Percentiles rank a stretch among this genome's conserved stretches.
These are phyloP conservation scores for Gossypium herbaceum DNA, from an alignment of 345 rosid species.

Conservation along the genomic window DNA sequence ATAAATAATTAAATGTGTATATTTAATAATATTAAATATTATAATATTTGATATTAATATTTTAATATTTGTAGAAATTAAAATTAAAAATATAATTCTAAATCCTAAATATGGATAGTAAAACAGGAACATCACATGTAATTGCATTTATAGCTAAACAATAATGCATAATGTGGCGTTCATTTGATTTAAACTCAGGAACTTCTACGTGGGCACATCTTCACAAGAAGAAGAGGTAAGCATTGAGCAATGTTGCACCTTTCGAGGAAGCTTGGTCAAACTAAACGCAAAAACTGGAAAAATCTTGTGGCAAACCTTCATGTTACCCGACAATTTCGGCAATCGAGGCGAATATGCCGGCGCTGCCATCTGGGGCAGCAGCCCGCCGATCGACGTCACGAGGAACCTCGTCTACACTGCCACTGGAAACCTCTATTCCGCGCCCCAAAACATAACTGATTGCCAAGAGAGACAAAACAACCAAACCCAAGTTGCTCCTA, in stretches of 20 bases:
- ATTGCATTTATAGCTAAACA: too few relatives aligned
- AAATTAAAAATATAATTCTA: too few relatives aligned
- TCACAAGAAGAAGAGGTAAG: conserved; percentile 1
- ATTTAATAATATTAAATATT: too few relatives aligned
- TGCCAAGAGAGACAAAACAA: conserved; percentile 29
- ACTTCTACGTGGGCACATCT: conserved; percentile 27
- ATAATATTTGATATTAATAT: too few relatives aligned
- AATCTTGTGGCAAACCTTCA: conserved; percentile 27
- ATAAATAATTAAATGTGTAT: too few relatives aligned
- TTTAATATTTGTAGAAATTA: too few relatives aligned
- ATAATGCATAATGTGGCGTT: too few relatives aligned
- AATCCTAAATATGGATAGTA: too few relatives aligned
- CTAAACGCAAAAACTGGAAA: conserved; percentile 14
- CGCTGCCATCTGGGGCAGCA: conserved; percentile 34
- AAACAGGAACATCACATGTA: too few relatives aligned
- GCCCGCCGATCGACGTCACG: conserved; percentile 26
- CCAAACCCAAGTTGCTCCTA: conserved; percentile 20
- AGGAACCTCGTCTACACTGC: conserved; percentile 29
- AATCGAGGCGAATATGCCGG: conserved; percentile 21
- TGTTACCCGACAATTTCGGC: conserved; percentile 24
- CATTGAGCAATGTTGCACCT: conserved; percentile 20
- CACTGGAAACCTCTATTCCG: conserved; percentile 32
- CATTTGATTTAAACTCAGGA: conserved; percentile 8
- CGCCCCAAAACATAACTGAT: conserved; percentile 11
- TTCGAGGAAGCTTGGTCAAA: conserved; percentile 25